Evolutionary conservation across 768 basidiomycete genomes (phyloP), one percentile per base, ranked within the genome.

Genomic region (Boletus edulis): DNA sequence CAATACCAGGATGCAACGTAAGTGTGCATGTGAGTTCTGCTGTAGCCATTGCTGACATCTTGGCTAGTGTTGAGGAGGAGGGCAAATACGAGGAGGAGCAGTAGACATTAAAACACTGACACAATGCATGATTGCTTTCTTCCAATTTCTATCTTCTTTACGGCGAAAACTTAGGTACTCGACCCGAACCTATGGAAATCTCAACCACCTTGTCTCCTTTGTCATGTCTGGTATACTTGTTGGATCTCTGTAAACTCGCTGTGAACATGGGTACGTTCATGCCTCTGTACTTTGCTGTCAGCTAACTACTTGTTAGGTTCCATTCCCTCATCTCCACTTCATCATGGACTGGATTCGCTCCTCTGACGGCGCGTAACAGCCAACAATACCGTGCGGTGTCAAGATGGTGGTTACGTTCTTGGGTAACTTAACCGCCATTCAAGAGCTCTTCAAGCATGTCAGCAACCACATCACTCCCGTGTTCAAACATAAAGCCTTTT

Each of bases 361-460:
- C 22, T 22, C 22, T 22, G 22, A 22, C 22, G 4, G 22, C 22
- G 22, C 22, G 22, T 22, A 22, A 22, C 22, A 22, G 22, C 22
- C 22, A 22, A 22, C 22, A 22, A 22, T 22, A 22, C 22, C 22
- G 22, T 22, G 22, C 22, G 4, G 22, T 22, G 22, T 22, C 22
- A 22, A 22, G 22, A 95, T 95, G 94, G 89, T 93, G 14, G 94
- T 93, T 52, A 98, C 95, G 27, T 98, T 98, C 81, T 81, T 98
- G 71, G 94, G 95, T 66, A 98, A 98, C 81, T 94, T 91, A 39
- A 98, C 95, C 35, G 89, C 91, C 55, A 96, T 98, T 72, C 95
- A 97, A 75, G 94, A 96, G 73, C 81, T 98, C 63, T 98, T 98
- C 91, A 94, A 95, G 81, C 94, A 96, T 79, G 94, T 98, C 71